phyloP scores from a whole-genome alignment of 805 yeast species.

The Hanseniaspora vineae region DNA sequence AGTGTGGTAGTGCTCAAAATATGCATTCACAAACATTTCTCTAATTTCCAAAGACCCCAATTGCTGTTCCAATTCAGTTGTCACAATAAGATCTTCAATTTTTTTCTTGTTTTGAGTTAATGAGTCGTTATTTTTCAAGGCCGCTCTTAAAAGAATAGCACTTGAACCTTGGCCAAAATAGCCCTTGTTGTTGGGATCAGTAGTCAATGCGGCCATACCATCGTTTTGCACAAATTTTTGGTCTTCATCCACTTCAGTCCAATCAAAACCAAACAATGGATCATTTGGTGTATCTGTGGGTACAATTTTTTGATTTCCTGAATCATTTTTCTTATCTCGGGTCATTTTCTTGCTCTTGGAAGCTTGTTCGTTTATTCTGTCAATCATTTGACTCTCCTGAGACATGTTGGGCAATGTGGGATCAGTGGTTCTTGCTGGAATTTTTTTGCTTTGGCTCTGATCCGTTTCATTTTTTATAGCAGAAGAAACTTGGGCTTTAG shows the following conservation, averaged over 20 bases:
- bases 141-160: slow-evolving; percentile 34
- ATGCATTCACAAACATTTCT: slow-evolving; percentile 32
- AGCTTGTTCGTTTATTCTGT: slow-evolving; percentile 2
- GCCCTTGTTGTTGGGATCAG: slow-evolving; percentile 41
- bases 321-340: slow-evolving; percentile 3
- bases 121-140: not conserved
- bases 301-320: slow-evolving; percentile 12
- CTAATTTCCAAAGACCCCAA: slow-evolving; percentile 11
- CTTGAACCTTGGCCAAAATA: slow-evolving; percentile 56
- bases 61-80: slow-evolving; percentile 2
- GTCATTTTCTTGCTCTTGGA: slow-evolving; percentile 4
- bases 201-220: slow-evolving; percentile 54
- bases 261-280: slow-evolving; percentile 41
- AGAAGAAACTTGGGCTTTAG: not conserved
- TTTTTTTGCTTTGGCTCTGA: not conserved
- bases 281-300: slow-evolving; percentile 31
- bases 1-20: slow-evolving; percentile 46
- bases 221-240: slow-evolving; percentile 23
- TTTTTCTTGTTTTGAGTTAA: slow-evolving; percentile 3
- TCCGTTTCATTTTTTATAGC: not conserved
- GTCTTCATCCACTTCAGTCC: slow-evolving; percentile 42
- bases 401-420: slow-evolving; percentile 1
- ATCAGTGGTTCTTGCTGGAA: not conserved
- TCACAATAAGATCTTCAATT: slow-evolving; percentile 6
- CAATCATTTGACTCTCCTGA: slow-evolving; percentile 3